These are phyloP conservation scores for Arthrobotrys sphaeroides DNA, from an alignment of 2,329 filamentous ascomycete species.

Conservation along the genomic window DNA sequence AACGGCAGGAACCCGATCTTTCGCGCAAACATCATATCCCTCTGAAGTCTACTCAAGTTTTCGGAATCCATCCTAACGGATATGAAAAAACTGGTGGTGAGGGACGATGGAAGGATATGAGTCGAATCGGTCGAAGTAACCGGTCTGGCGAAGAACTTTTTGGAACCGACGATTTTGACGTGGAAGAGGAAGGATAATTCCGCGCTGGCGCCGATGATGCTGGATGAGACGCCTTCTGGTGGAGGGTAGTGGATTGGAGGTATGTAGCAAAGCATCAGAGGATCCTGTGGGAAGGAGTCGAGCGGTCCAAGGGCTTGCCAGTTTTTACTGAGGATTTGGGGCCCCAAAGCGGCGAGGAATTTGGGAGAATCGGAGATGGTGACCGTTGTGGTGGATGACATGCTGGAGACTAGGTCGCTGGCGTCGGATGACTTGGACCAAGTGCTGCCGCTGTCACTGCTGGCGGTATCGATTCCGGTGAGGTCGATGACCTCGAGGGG, in stretches of 20 bases:
- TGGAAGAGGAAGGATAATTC: conserved; percentile 27
- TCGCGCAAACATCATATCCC: conserved; percentile 22
- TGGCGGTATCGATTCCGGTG: not conserved
- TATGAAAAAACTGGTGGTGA: conserved; percentile 3
- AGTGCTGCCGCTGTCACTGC: not conserved
- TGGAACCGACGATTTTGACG: not conserved
- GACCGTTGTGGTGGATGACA: not conserved
- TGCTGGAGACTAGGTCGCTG: not conserved
- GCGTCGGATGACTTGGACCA: not conserved
- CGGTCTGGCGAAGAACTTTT: not conserved
- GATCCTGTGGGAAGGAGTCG: not conserved
- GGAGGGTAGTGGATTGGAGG: not conserved
- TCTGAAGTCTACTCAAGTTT: not conserved
- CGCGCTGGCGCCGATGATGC: not conserved
- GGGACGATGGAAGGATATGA: not conserved
- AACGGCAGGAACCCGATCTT: conserved; percentile 31
- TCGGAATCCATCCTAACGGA: not conserved
- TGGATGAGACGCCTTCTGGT: not conserved
- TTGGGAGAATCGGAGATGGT: not conserved
- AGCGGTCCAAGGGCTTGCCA: conserved; percentile 6
- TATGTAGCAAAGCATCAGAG: not conserved
- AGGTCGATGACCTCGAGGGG: conserved; percentile 3
- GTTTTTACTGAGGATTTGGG: not conserved
- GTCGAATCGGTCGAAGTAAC: not conserved
- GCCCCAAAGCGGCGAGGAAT: not conserved